Base-by-base conservation (phyloP, 495 filamentous ascomycete genomes). In the Terfezia boudieri region DNA sequence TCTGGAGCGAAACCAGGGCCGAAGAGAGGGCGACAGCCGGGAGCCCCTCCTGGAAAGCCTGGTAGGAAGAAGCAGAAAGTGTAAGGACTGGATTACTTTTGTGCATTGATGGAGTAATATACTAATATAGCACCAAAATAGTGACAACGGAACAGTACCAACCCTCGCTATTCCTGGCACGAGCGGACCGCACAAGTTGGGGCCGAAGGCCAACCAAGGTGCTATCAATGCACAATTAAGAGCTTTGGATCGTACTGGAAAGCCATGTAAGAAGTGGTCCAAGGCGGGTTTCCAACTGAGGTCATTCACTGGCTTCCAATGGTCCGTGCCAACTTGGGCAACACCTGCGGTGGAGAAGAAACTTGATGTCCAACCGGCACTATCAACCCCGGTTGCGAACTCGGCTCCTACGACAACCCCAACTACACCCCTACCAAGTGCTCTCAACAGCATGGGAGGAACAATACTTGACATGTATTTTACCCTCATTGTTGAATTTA, bases 151-250 rank as follows among this genome's bases (percentile, higher is more conserved):
- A 54, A 71, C 49, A 17, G 5, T 26, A 26, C 70, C 36, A 67
- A 73, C 57, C 79, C 81, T 60, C 57, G 60, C 20, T 61, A 26
- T 56, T 63, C 51, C 67, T 70, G 50, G 57, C 70, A 55, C 3
- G 20, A 26, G 41, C 17, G 8, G 41, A 14, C 73, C 71, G 55
- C 57, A 85, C 62, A 92, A 90, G 66, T 82, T 96, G 20, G 89
- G 89, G 10, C 90, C 90, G 52, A 98, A 96, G 70, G 89, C 90
- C 48, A 98, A 96, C 68, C 85, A 90, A 61, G 90, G 90, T 55
- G 89, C 89, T 55, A 98, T 98, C 72, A 98, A 98, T 64, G 90
- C 92, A 51, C 83, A 85, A 53, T 79, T 98, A 36, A 84, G 90
- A 51, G 92, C 90, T 5, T 78, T 98, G 48, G 90, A 98, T 67